phyloP scores from a whole-genome alignment of 2,329 filamentous ascomycete species.

The Capronia epimyces region DNA sequence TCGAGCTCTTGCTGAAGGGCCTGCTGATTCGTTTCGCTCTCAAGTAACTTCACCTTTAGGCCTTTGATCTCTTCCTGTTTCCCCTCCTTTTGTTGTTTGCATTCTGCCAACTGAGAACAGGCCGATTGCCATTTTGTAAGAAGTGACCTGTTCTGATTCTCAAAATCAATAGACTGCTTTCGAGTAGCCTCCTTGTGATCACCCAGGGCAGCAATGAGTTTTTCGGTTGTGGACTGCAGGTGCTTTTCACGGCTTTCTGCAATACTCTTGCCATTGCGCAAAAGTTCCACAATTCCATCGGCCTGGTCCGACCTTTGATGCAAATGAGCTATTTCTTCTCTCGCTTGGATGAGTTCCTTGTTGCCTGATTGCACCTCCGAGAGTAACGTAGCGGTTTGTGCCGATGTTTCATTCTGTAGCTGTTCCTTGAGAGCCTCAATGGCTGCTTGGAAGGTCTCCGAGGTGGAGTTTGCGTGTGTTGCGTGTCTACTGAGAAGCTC shows the following conservation, averaged over 20 bases:
- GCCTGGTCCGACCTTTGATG: constrained; percentile 2
- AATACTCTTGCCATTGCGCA: constrained; percentile 1
- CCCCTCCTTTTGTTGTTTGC: constrained; percentile 6
- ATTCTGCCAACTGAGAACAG: constrained; percentile 6
- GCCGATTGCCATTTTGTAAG: constrained; percentile 9
- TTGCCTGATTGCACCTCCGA: constrained; percentile 2
- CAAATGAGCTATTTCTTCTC: constrained; percentile 4
- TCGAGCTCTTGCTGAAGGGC: constrained; percentile 3
- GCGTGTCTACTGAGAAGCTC: not conserved
- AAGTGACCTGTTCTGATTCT: not conserved
- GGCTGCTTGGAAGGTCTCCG: constrained; percentile 1
- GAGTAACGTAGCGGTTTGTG: not conserved
- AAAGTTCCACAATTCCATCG: constrained; percentile 2
- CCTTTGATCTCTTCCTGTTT: not conserved
- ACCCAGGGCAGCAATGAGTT: not conserved
- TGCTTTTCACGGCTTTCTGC: constrained; percentile 3
- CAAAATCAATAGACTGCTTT: not conserved
- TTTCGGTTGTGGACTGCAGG: not conserved
- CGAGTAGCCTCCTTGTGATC: constrained; percentile 1
- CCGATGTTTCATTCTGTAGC: constrained; percentile 1
- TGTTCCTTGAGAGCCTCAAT: constrained; percentile 4
- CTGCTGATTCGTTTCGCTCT: not conserved
- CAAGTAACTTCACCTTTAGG: not conserved
- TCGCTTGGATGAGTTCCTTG: constrained; percentile 1
- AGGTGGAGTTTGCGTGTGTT: not conserved